A percentile compares a stretch with the other conserved stretches of the same genome.
Evolutionary conservation across 352 stramenopile species (phyloP).

Genomic region (Phytophthora hibernalis): DNA sequence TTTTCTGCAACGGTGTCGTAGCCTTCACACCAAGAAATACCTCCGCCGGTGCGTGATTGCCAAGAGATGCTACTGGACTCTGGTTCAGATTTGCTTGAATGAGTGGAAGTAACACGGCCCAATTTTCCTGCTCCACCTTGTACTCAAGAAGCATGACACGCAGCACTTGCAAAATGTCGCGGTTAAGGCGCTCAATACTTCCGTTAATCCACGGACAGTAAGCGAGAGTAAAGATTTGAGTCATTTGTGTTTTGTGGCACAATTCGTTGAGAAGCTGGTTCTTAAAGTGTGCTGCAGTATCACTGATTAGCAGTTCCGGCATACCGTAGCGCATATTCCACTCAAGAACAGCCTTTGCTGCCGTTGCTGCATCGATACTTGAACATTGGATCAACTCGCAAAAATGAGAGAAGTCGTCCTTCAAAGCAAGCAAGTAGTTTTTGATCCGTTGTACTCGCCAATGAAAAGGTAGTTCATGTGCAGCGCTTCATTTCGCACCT

Average conservation of each 20-base stretch:
- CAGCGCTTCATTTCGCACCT: background rate
- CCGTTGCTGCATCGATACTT: background rate
- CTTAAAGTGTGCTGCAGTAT: background rate
- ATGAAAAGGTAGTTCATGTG: conserved; percentile 1
- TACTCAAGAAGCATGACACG: conserved; percentile 14
- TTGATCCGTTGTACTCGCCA: background rate
- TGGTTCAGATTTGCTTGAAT: conserved; percentile 20
- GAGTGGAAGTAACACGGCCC: conserved; percentile 3
- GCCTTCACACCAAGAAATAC: conserved; percentile 10
- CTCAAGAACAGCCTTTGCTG: background rate
- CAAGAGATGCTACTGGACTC: conserved; percentile 3
- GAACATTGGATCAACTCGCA: background rate
- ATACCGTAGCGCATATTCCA: background rate
- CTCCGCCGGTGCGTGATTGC: conserved; percentile 10
- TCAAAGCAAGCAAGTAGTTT: background rate
- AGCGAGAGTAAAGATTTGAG: conserved; percentile 3
- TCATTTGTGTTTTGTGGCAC: background rate
- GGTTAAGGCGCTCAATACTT: too few relatives aligned
- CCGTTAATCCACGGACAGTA: conserved; percentile 17
- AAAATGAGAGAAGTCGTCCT: background rate
- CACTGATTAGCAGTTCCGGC: background rate
- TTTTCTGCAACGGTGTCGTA: conserved; percentile 15
- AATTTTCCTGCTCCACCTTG: conserved; percentile 14
- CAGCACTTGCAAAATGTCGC: conserved; percentile 16
- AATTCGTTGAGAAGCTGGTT: background rate